Evolutionary conservation across 2,329 filamentous ascomycete genomes (phyloP), one percentile per base, ranked within the genome.

Genomic region (Hypoxylon sp.): DNA sequence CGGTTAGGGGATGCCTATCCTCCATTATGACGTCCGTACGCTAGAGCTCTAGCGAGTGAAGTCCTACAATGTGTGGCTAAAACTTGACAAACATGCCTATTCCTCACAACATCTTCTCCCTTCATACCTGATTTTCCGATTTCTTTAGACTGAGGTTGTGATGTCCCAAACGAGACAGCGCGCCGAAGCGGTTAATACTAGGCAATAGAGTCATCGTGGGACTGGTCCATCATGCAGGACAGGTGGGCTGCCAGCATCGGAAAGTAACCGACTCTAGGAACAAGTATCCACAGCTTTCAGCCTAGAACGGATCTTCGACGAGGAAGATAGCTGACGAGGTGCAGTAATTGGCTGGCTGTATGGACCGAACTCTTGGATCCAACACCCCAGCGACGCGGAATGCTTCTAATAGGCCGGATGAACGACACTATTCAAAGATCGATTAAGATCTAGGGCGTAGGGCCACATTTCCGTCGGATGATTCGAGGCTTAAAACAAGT

Each of bases 221-320:
- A 32, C 46, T 14, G 56, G 6, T 43, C 48, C 49, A 61, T 51
- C 48, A 53, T 62, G 32, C 49, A 32, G 38, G 11, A 46, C 38
- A 11, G 55, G 19, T 51, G 48, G 34, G 34, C 57, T 52, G 45
- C 57, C 57, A 67, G 53, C 34, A 63, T 68, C 50, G 60, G 65
- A 61, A 60, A 55, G 51, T 48, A 13, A 38, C 32, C 41, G 32
- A 49, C 19, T 41, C 38, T 51, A 73, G 72, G 72, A 74, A 74
- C 72, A 71, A 65, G 72, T 59, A 70, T 72, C 28, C 28, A 30
- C 28, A 72, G 72, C 49, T 61, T 49, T 61, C 45, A 66, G 67
- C 60, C 64, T 43, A 61, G 59, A 60, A 48, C 52, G 28, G 23
- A 55, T 41, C 46, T 48, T 56, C 52, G 48, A 46, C 36, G 30